Base-by-base conservation (phyloP, 225 moss, liverwort and hornwort genomes). In the Thuidium tamariscinum region DNA sequence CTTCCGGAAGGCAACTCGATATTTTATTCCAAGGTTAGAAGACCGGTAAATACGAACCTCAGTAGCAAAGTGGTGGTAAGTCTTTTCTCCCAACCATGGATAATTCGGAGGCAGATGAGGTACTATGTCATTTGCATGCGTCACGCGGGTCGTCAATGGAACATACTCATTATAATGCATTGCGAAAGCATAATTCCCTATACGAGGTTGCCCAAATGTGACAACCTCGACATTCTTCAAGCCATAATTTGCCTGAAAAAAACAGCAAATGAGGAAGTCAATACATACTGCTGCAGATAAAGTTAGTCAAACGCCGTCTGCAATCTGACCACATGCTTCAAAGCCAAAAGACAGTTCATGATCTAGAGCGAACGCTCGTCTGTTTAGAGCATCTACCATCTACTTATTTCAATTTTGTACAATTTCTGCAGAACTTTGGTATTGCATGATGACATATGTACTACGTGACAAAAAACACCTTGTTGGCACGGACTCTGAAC, bases 41-140 rank as follows among this genome's bases (percentile, higher is more conserved):
- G 18, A 71, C 37, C 34, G n/a, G 30, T 48, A 25, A n/a, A 57
- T n/a, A 46, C 62, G 70, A 93, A 95, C 95, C 95, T 98, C 97
- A 64, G 96, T 98, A 60, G 97, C 95, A 76, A 95, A 95, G 85
- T 98, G 96, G 88, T 95, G 96, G 85, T 98, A 98, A 22, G 97
- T 93, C 80, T 95, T 96, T 82, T 98, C 95, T 72, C 94, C 96
- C 86, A 98, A 65, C 56, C 96, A 82, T 52, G 92, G 84, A 84
- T 96, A 98, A 85, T 94, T 95, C 51, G 97, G 96, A 88, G 97
- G 97, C 79, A 98, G 84, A 87, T 98, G 97, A 64, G 97, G 96
- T 86, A 98, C 96, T 69, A 98, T 85, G 81, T 98, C 97, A 89
- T 98, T 95, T 65, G 86, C 86, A 89, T 98, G 97, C 19, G 97